Evolutionary conservation across 352 stramenopile genomes (phyloP), one percentile per base, ranked within the genome.

Genomic region (Globisporangium nodosum): DNA sequence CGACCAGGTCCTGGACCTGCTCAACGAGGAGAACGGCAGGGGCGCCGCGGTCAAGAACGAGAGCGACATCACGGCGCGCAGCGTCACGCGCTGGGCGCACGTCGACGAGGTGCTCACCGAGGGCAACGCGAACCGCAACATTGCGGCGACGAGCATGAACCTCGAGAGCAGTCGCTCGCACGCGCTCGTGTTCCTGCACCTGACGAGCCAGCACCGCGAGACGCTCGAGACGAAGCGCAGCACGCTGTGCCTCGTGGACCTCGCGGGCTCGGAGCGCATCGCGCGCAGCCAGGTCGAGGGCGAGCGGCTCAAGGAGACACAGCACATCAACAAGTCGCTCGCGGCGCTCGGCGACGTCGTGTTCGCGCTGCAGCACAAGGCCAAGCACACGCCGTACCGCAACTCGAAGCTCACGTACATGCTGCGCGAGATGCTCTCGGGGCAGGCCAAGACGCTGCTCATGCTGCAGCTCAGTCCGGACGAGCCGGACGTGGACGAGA

Each of bases 321-420:
- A 98, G 63, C 90, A 98, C 66, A 99, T 99, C 68, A 99, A 99
- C 88, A 99, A 99, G 77, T 98, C 88, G 51, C 80, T 99, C 27
- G 92, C 88, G 18, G 96, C 97, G 42, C 81, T 99, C 21, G 96
- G 96, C 43, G 97, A 99, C 74, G 97, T 99, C 16, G 98, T 99
- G 59, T 81, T 96, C 45, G 88, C 87, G 42, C 73, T 97, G 31
- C 84, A 96, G 61, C 86, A 95, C 64, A 96, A 96, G 69, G 76
- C 86, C 20, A 97, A 95, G 56, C 96, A 98, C 75, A 85, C 97
- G 8, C 94, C 93, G 31, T 98, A 96, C 61, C 87, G 95, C 24
- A 98, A 98, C 70, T 97, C 88, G 0, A 98, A 97, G 72, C 89
- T 98, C 42, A 98, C 93, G 39, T 96, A 89, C 58, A 88, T 97